These are phyloP conservation scores for Sugiyamaella boreocaroliniensis DNA, from an alignment of 805 yeast genomes.

Conservation along the genomic window DNA sequence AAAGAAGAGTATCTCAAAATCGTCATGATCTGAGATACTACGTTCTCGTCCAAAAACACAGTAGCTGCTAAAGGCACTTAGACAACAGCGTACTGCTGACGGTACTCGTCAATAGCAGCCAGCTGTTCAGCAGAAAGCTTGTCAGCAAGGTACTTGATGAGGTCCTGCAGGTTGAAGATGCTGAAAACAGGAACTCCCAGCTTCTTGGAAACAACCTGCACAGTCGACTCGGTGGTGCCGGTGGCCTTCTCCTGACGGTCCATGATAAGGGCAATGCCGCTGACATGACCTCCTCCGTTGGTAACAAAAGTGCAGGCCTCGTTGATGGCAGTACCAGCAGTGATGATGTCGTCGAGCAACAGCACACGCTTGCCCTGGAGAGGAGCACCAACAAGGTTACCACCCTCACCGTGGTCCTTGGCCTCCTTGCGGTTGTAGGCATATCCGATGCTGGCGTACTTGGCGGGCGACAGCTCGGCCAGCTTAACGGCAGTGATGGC, in stretches of 20 bases:
- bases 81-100: conserved; percentile 24
- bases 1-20: no score
- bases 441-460: conserved; percentile 67
- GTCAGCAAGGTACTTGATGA: conserved; percentile 50
- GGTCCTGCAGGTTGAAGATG: conserved; percentile 70
- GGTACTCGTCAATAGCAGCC: conserved; percentile 25
- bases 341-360: conserved; percentile 94
- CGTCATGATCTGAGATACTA: no score
- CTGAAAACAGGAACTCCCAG: conserved; percentile 77
- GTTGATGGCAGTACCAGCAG: conserved; percentile 96
- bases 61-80: neutral
- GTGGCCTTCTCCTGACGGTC: conserved; percentile 89
- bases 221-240: conserved; percentile 64
- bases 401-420: conserved; percentile 98
- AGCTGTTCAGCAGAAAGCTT: conserved; percentile 22
- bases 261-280: conserved; percentile 82
- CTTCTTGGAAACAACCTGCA: conserved; percentile 65
- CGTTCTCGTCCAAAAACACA: neutral
- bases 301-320: conserved; percentile 83
- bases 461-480: conserved; percentile 69
- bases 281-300: conserved; percentile 62
- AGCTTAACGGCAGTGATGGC: conserved; percentile 89
- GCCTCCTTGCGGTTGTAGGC: conserved; percentile 95
- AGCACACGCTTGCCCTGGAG: conserved; percentile 66
- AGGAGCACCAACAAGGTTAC: conserved; percentile 80